phyloP scores from a whole-genome alignment of 2,329 filamentous ascomycete species.

The Arthrinium puccinioides region DNA sequence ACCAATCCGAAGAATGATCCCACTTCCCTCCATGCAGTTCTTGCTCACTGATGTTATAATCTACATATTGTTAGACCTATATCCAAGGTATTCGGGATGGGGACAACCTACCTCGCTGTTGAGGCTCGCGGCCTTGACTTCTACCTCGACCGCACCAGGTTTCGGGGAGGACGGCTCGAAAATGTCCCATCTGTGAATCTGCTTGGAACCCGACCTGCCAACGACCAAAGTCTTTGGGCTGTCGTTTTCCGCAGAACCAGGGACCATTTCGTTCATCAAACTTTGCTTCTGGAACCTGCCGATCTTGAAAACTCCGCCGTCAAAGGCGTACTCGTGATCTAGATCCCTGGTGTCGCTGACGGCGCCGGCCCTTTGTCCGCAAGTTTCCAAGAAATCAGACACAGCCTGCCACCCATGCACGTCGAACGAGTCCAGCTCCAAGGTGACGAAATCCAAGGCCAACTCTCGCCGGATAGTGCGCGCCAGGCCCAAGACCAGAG shows the following conservation, averaged over 20 bases:
- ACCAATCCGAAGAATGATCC: neutral
- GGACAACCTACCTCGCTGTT: neutral
- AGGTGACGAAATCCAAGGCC: neutral
- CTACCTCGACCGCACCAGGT: neutral
- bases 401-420: neutral
- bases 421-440: neutral
- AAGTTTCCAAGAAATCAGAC: neutral
- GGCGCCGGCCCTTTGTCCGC: neutral
- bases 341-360: neutral
- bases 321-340: neutral
- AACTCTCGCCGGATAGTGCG: neutral
- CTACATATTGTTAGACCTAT: too few relatives aligned
- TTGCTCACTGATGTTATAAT: too few relatives aligned
- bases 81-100: neutral
- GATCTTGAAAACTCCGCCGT: neutral
- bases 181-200: neutral
- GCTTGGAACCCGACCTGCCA: too few relatives aligned
- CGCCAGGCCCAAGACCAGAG: neutral
- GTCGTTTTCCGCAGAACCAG: too few relatives aligned
- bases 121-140: neutral
- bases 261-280: too few relatives aligned
- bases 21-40: neutral
- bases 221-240: too few relatives aligned
- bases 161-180: neutral
- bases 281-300: neutral